These are phyloP conservation scores for Phoma sp. DNA, from an alignment of 2,329 filamentous ascomycete genomes.

Conservation along the genomic window DNA sequence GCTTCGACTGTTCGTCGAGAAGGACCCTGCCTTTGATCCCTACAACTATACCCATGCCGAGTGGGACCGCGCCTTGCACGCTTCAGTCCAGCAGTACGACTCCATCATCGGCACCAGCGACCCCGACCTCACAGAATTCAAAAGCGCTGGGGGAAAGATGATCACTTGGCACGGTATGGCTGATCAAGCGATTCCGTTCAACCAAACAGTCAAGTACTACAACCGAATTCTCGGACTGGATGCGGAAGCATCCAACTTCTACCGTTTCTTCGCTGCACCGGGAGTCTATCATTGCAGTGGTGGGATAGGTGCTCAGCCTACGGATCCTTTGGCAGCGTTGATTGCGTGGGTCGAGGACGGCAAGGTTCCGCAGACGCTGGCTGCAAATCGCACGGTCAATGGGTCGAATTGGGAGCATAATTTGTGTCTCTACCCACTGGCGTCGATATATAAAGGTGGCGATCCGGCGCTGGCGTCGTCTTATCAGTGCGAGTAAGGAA, in stretches of 20 bases:
- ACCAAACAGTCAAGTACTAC: slow-evolving; percentile 22
- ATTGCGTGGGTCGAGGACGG: slow-evolving; percentile 34
- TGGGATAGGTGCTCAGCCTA: slow-evolving; percentile 20
- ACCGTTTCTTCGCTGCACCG: slow-evolving; percentile 27
- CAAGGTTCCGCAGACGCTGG: slow-evolving; percentile 18
- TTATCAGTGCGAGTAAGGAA: slow-evolving; percentile 1
- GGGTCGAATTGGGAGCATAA: slow-evolving; percentile 7
- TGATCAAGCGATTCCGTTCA: slow-evolving; percentile 19
- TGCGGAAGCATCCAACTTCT: slow-evolving; percentile 27
- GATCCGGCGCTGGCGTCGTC: slow-evolving; percentile 12
- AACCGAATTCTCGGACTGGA: slow-evolving; percentile 13
- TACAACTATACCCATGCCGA: slow-evolving; percentile 1
- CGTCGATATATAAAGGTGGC: slow-evolving; percentile 16
- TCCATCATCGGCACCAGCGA: slow-evolving; percentile 21
- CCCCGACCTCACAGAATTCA: slow-evolving; percentile 28
- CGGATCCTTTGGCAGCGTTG: slow-evolving; percentile 40
- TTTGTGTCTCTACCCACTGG: slow-evolving; percentile 22
- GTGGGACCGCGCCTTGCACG: slow-evolving; percentile 11
- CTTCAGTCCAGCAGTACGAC: slow-evolving; percentile 18
- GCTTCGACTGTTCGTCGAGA: slow-evolving; percentile 21
- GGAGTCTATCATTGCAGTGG: slow-evolving; percentile 27
- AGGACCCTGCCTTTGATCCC: slow-evolving; percentile 15
- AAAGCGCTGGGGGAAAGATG: slow-evolving; percentile 27
- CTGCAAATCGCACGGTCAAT: slow-evolving; percentile 16
- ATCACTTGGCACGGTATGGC: slow-evolving; percentile 32